Evolutionary conservation across 371 early-diverging fungal species (phyloP), one percentile per base, ranked within the genome.

Genomic region (Mucor saturninus): DNA sequence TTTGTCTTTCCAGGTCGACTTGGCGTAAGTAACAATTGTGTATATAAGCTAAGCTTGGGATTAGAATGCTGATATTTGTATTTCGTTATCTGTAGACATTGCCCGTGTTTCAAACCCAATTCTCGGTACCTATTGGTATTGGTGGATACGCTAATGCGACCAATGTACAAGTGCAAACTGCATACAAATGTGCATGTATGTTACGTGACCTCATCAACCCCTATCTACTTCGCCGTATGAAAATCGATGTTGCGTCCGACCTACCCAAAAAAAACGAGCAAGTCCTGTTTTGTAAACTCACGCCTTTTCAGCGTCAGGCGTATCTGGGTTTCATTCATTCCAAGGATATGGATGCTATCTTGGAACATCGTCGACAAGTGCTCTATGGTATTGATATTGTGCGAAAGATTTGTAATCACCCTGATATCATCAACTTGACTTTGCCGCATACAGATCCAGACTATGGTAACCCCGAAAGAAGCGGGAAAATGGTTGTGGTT

Each of bases 401-500:
- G 7, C 84, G 99, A 64, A 99, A 99, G 77, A 94, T 99, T 32
- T 97, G 98, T 72, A 98, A 99, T 73, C 99, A 99, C 68, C 98
- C 97, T 0, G 96, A 95, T 67, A 70, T 98, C 5, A 53, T 73
- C n/a, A 69, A 76, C 49, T 75, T 75, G 2, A 69, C 78, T 11
- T 63, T 55, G 13, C 35, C 61, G 0, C 31, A 49, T 29, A 55
- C 86, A 66, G 79, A 81, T 35, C 73, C 77, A 7, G 82, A 81
- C 40, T 93, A 89, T 73, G 94, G 93, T 2, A 76, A 80, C 38
- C 81, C 83, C 3, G 79, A 78, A 21, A 77, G 83, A 61, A 90
- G 91, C 28, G 95, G 96, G 8, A 99, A 99, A 72, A 88, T 97
- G 85, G 83, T 87, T 3, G 96, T 98, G 2, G 89, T 98, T 1